Percentiles rank a stretch among this genome's conserved stretches.
Conservation (phyloP, 371 early-diverging fungal species). For the Blakeslea trispora region DNA sequence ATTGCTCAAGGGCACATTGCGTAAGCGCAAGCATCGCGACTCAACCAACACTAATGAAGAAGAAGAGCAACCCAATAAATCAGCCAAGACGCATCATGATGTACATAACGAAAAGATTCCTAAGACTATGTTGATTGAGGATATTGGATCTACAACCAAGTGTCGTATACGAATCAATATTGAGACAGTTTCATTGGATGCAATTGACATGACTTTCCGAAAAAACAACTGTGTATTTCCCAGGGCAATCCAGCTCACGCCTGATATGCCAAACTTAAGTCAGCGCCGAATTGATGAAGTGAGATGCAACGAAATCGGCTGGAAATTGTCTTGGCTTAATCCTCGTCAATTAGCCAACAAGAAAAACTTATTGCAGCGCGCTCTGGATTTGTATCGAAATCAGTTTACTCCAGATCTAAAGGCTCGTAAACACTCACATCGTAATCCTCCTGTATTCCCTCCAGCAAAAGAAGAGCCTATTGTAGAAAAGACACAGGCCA, state of each 20-base stretch:
- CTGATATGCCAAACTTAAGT: constrained; percentile 25
- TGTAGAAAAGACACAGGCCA: not conserved
- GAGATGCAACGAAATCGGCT: constrained; percentile 51
- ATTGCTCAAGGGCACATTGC: constrained; percentile 45
- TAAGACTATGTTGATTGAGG: constrained; percentile 30
- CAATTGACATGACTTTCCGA: constrained; percentile 40
- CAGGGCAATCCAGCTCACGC: constrained; percentile 38
- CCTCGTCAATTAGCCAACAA: constrained; percentile 50
- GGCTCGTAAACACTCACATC: constrained; percentile 43
- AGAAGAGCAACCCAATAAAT: constrained; percentile 7
- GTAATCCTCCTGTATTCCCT: constrained; percentile 32
- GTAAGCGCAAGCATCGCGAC: constrained; percentile 40
- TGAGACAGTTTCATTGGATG: constrained; percentile 43
- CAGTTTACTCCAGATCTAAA: constrained; percentile 41
- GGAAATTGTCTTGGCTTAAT: constrained; percentile 56
- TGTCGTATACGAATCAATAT: constrained; percentile 48
- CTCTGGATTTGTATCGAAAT: constrained; percentile 45
- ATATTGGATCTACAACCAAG: constrained; percentile 18
- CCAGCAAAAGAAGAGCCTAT: not conserved
- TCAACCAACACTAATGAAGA: not conserved
- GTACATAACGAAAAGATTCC: constrained; percentile 16
- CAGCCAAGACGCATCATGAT: constrained; percentile 7
- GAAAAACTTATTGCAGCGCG: constrained; percentile 46
- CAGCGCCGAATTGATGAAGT: constrained; percentile 46
- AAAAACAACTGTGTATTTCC: constrained; percentile 52